These are phyloP conservation scores for Nothophaeocryptopus gaeumannii DNA, from an alignment of 2,329 filamentous ascomycete genomes.

Conservation along the genomic window DNA sequence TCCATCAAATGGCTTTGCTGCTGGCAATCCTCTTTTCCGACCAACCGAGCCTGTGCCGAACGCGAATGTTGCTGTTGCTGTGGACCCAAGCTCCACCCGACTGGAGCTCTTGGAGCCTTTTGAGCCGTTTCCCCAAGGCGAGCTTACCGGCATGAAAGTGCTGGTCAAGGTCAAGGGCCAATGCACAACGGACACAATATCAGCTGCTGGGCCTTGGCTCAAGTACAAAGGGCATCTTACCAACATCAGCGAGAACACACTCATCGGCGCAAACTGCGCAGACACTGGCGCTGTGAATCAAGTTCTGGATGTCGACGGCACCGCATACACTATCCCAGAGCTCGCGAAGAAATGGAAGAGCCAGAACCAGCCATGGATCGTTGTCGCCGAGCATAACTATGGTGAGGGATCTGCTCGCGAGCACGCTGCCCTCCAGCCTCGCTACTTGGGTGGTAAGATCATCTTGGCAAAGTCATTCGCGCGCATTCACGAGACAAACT, in stretches of 20 bases:
- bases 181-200: conserved; percentile 98
- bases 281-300: conserved; percentile 89
- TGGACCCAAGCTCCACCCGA: conserved; percentile 83
- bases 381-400: conserved; percentile 97
- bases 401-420: conserved; percentile 86
- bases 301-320: conserved; percentile 82
- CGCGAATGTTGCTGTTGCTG: conserved; percentile 66
- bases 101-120: conserved; percentile 92
- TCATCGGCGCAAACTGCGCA: conserved; percentile 91
- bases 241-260: conserved; percentile 95
- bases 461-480: conserved; percentile 86
- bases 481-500: conserved; percentile 89
- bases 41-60: conserved; percentile 72
- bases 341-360: conserved; percentile 81
- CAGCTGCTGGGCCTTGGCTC: conserved; percentile 91
- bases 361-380: conserved; percentile 75
- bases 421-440: conserved; percentile 83
- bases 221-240: conserved; percentile 99
- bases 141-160: conserved; percentile 75
- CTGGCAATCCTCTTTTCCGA: conserved; percentile 70
- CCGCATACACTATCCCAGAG: conserved; percentile 70
- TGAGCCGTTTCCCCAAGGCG: conserved; percentile 68
- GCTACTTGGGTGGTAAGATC: conserved; percentile 82
- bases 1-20: conserved; percentile 72
- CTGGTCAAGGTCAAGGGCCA: conserved; percentile 96